Evolutionary conservation across 495 filamentous ascomycete species (phyloP), one percentile per base, ranked within the genome.

Genomic region (Aspergillus carlsbadensis): DNA sequence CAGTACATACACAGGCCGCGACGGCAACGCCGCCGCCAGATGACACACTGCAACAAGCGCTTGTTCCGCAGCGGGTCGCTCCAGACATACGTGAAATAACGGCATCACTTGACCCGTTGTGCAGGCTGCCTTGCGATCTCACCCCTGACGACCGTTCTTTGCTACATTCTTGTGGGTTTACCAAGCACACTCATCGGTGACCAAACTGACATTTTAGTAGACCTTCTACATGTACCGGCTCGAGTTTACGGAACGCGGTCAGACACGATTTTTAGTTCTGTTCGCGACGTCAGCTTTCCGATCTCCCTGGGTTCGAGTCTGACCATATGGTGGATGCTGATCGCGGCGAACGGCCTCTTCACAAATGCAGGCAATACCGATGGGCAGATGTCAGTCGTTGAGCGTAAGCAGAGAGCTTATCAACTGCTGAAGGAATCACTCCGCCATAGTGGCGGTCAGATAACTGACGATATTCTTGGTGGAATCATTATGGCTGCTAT

Each of bases 281-380:
- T 47, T 4, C 24, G 29, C 44, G 24, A 47, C 13, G 44, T 47
- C 44, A 49, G 45, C 4, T 49, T 49, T n/a, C 45, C 29, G 29
- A 49, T 49, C 13, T 34, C 45, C 13, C 29, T 49, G 3, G 18
- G n/a, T 5, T 49, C 45, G 11, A 36, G 29, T 4, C 8, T 49
- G 24, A 47, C 45, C 1, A 10, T 49, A n/a, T 36, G 18, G n/a
- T 49, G 45, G 45, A 49, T 49, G 45, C 45, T 49, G 7, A 36
- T 49, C 5, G 45, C 29, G n/a, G 45, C 45, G 8, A n/a, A 20
- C 35, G 45, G 45, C 1, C n/a, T 49, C 13, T 49, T 49, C 17
- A 21, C 15, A 6, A 46, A 46, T 7, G 3, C 20, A 8, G 6
- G 15, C 10, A 18, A 4, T 8, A 26, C 5, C 18, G 41, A 44